A percentile compares a stretch with the other conserved stretches of the same genome.
Evolutionary conservation across 2,329 filamentous ascomycete species (phyloP).

Genomic region (Aspergillus fijiensis): DNA sequence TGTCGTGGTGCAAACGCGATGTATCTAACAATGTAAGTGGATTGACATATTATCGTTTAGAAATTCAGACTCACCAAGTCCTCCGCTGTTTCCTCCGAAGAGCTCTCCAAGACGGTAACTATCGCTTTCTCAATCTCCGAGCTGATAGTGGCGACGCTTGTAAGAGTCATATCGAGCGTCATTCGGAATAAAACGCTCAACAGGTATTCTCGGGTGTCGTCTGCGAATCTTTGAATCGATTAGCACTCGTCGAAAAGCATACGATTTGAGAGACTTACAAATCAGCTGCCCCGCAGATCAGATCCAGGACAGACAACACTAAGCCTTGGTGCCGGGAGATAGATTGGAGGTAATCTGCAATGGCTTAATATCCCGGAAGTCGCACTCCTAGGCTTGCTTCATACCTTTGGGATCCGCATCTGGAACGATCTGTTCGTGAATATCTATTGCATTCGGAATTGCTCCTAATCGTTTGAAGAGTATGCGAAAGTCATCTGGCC

Average conservation of each 20-base stretch:
- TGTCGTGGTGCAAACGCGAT: conserved; percentile 26
- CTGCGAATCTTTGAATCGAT: conserved; percentile 30
- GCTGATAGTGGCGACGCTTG: conserved; percentile 28
- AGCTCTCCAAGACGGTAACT: conserved; percentile 29
- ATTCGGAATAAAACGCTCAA: conserved; percentile 39
- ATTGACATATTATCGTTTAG: not conserved
- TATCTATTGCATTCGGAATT: conserved; percentile 45
- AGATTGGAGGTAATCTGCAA: conserved; percentile 14
- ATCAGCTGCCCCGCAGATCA: conserved; percentile 33
- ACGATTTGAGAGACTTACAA: conserved; percentile 24
- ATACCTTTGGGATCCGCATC: conserved; percentile 25
- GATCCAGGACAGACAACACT: conserved; percentile 36
- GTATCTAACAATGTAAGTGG: conserved; percentile 27
- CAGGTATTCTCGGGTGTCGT: conserved; percentile 32
- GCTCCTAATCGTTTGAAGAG: conserved; percentile 63
- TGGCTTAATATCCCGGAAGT: not conserved
- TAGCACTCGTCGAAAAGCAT: conserved; percentile 4
- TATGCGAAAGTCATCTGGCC: conserved; percentile 40
- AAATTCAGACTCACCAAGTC: conserved; percentile 21
- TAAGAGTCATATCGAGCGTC: conserved; percentile 37
- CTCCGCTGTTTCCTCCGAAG: conserved; percentile 20
- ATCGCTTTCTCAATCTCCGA: conserved; percentile 37
- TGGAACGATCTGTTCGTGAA: conserved; percentile 29
- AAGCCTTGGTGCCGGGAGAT: conserved; percentile 16
- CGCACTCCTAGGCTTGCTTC: not conserved